Evolutionary conservation across 768 basidiomycete genomes (phyloP).

Genomic region (Pseudohyphozyma bogoriensis): DNA sequence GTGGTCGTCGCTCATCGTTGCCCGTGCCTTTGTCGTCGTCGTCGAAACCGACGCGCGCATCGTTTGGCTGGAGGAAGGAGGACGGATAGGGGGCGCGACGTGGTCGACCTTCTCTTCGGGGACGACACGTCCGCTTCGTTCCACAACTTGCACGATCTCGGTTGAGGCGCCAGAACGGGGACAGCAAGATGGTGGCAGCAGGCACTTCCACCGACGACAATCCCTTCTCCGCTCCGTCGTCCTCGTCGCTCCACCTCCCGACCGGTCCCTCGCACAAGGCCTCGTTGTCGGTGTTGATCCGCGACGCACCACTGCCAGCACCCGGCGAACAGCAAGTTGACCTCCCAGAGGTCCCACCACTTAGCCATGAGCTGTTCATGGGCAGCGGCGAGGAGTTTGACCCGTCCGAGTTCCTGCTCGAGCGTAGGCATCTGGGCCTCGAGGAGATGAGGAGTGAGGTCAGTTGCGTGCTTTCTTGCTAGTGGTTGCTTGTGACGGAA

Average conservation of each 20-base stretch:
- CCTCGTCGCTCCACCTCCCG: neutral
- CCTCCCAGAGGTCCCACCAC: slow-evolving; percentile 14
- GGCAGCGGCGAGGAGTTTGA: slow-evolving; percentile 47
- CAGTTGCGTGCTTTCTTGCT: neutral
- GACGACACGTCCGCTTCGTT: too few relatives aligned
- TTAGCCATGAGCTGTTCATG: slow-evolving; percentile 12
- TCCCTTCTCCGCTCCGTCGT: neutral
- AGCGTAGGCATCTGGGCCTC: slow-evolving; percentile 65
- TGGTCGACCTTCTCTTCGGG: too few relatives aligned
- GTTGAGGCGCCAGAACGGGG: too few relatives aligned
- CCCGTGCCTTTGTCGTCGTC: too few relatives aligned
- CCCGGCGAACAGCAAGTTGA: slow-evolving; percentile 2
- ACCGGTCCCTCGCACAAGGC: neutral
- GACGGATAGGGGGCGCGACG: too few relatives aligned
- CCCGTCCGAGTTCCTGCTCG: slow-evolving; percentile 77
- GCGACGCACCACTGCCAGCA: neutral
- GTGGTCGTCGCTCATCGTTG: too few relatives aligned
- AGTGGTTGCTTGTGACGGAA: neutral
- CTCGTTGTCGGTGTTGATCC: neutral
- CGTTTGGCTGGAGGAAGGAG: too few relatives aligned
- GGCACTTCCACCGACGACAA: too few relatives aligned
- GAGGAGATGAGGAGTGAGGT: slow-evolving; percentile 79
- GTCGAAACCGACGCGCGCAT: too few relatives aligned
- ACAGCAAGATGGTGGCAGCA: too few relatives aligned
- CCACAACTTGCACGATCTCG: too few relatives aligned